phyloP scores from a whole-genome alignment of 176 grass and related monocot genomes.

The Carex littledalei region DNA sequence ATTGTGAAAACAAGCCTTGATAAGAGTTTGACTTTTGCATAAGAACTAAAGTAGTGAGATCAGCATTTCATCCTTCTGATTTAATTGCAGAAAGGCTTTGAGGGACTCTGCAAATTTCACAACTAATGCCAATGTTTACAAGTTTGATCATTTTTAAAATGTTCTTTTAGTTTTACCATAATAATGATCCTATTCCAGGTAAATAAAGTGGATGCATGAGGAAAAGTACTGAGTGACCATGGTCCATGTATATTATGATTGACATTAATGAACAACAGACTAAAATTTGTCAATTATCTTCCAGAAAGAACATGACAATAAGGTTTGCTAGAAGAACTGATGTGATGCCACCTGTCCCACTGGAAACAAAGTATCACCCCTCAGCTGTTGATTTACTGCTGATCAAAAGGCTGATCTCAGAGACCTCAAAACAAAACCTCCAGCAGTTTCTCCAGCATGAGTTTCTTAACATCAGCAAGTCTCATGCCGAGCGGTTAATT shows the following conservation, averaged over 20 bases:
- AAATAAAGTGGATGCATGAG: not conserved
- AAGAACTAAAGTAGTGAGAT: not conserved
- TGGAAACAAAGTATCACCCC: conserved; percentile 90
- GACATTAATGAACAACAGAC: not conserved
- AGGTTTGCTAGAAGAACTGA: conserved; percentile 80
- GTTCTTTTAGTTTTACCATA: not conserved
- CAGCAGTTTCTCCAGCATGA: conserved; percentile 95
- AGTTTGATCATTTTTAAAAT: not conserved
- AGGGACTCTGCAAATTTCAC: not conserved
- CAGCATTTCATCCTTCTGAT: not conserved
- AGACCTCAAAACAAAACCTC: conserved; percentile 91
- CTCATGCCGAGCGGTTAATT: conserved; percentile 85
- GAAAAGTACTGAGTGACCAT: conserved; percentile 1
- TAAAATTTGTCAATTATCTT: conserved; percentile 20
- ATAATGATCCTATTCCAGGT: not conserved
- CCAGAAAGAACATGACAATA: conserved; percentile 86
- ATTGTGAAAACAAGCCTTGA: not conserved
- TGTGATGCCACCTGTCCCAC: conserved; percentile 88
- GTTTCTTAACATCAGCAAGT: conserved; percentile 93
- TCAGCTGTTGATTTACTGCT: conserved; percentile 93
- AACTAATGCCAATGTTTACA: not conserved
- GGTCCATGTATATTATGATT: conserved; percentile 10
- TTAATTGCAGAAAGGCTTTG: not conserved
- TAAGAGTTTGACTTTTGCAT: not conserved
- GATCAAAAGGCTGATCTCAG: conserved; percentile 84